phyloP scores from a whole-genome alignment of 2,329 filamentous ascomycete genomes.

The Hawksworthiomyces lignivorus region DNA sequence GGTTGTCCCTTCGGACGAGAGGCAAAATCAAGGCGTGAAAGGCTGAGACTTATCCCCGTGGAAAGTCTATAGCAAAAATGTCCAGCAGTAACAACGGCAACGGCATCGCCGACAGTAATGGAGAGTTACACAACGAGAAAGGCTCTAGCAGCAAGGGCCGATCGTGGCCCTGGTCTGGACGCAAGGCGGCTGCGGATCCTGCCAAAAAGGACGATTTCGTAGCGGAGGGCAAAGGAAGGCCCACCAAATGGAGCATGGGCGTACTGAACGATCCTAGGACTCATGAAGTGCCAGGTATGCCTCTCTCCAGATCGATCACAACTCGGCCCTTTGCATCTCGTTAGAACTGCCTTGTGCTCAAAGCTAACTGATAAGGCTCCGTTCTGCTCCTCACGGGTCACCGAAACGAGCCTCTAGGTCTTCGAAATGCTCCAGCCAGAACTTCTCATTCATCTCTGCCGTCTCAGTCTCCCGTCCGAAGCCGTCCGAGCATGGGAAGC shows the following conservation, averaged over 20 bases:
- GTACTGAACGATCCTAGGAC: conserved; percentile 75
- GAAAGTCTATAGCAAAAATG: neutral
- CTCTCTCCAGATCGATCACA: neutral
- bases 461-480: conserved; percentile 29
- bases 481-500: conserved; percentile 33
- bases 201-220: neutral
- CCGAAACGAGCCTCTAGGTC: conserved; percentile 51
- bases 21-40: neutral
- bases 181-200: neutral
- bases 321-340: neutral
- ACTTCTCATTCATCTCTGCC: conserved; percentile 52
- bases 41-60: too few relatives aligned
- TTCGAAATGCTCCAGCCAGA: conserved; percentile 48
- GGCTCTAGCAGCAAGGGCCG: neutral
- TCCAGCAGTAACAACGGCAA: neutral
- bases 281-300: conserved; percentile 76
- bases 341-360: too few relatives aligned
- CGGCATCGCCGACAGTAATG: conserved; percentile 1
- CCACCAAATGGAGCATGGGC: conserved; percentile 57
- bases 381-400: conserved; percentile 48
- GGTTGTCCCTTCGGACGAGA: neutral
- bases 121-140: neutral
- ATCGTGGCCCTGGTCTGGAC: conserved; percentile 2
- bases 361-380: conserved; percentile 36
- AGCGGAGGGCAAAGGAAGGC: conserved; percentile 4